A percentile compares a stretch with the other conserved stretches of the same genome.
Conservation (phyloP, 768 basidiomycete genomes). For the Zangia roseola region DNA sequence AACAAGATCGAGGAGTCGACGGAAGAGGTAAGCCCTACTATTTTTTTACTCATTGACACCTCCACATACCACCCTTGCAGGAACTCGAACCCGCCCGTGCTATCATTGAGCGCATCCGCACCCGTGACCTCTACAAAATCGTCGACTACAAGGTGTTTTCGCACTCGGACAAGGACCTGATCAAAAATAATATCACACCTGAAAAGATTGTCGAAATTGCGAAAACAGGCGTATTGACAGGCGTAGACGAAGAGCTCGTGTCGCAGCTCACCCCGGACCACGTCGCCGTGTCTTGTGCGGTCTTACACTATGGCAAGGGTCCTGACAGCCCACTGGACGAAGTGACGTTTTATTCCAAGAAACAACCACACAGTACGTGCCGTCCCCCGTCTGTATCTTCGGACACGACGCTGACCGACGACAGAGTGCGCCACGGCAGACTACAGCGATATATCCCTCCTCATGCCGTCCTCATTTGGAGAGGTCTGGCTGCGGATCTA, state of each 20-base stretch:
- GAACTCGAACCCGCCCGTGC: constrained; percentile 55
- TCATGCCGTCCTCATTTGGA: constrained; percentile 64
- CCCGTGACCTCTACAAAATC: constrained; percentile 64
- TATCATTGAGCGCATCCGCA: constrained; percentile 60
- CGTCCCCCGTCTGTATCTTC: no score
- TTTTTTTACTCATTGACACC: no score
- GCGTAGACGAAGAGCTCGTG: constrained; percentile 30
- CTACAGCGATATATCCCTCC: constrained; percentile 58
- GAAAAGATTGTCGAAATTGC: constrained; percentile 45
- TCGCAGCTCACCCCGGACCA: constrained; percentile 43
- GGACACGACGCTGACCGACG: no score
- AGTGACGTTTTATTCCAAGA: constrained; percentile 75
- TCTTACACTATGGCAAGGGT: constrained; percentile 79
- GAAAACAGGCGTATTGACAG: constrained; percentile 22
- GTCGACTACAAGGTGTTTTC: constrained; percentile 64
- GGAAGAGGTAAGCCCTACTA: constrained; percentile 21
- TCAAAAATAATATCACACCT: constrained; percentile 34
- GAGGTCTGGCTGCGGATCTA: constrained; percentile 72
- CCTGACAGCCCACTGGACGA: constrained; percentile 65
- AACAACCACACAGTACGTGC: constrained; percentile 51
- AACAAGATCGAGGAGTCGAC: constrained; percentile 54
- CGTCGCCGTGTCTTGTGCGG: constrained; percentile 60
- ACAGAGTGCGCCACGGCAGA: constrained; percentile 45
- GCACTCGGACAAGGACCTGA: constrained; percentile 28
- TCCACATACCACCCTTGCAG: constrained; percentile 33